A percentile compares a stretch with the other conserved stretches of the same genome.
These are phyloP conservation scores for Didymellaceae sp. DNA, from an alignment of 2,329 filamentous ascomycete genomes.

Conservation along the genomic window DNA sequence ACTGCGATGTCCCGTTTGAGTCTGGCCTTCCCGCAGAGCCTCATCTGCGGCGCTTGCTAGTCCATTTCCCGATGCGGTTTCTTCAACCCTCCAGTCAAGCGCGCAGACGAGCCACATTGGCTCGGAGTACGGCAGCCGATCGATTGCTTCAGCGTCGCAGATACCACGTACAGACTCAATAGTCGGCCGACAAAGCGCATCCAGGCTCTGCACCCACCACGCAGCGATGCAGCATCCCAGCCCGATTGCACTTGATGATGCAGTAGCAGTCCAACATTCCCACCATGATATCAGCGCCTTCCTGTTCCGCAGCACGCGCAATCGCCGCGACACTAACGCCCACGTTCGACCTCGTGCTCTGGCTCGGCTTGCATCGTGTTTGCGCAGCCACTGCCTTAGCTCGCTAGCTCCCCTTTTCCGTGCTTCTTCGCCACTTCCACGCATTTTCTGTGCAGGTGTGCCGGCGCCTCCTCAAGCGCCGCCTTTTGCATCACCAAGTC, in stretches of 20 bases:
- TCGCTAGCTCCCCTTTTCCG: not conserved
- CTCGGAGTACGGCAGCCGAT: slow-evolving; percentile 7
- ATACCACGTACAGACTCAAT: not conserved
- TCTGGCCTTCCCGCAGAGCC: slow-evolving; percentile 21
- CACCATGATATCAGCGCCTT: not conserved
- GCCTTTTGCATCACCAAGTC: too few species aligned
- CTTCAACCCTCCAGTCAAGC: not conserved
- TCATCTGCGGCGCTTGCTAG: slow-evolving; percentile 21
- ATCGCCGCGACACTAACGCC: not conserved
- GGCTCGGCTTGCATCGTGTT: not conserved
- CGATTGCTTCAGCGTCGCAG: not conserved
- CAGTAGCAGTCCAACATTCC: not conserved
- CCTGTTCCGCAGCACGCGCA: not conserved
- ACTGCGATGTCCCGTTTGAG: slow-evolving; percentile 4
- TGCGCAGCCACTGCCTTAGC: not conserved
- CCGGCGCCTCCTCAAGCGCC: not conserved
- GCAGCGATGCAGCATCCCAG: slow-evolving; percentile 2
- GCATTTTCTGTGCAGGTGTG: not conserved
- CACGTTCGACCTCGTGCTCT: not conserved
- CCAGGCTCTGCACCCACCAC: not conserved
- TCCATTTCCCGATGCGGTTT: slow-evolving; percentile 13
- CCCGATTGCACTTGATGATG: not conserved
- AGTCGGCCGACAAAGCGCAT: not conserved
- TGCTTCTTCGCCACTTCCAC: not conserved
- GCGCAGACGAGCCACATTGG: slow-evolving; percentile 2